Evolutionary conservation across 257 asterid species (phyloP).

Genomic region (Pogostemon cablin): DNA sequence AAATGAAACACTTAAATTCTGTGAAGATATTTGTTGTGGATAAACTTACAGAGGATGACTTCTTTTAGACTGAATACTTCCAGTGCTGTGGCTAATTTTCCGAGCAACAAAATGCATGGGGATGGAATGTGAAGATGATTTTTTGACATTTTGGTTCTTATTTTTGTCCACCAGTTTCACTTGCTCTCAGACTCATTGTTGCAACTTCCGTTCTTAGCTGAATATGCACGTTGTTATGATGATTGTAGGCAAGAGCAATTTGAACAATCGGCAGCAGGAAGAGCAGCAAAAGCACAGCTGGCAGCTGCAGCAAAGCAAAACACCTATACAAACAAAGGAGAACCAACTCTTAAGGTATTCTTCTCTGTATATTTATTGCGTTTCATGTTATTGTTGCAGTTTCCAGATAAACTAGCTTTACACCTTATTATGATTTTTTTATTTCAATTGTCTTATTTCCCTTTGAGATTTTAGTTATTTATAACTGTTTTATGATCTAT

Average conservation of each 20-base stretch:
- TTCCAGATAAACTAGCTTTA: background rate
- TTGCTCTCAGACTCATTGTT: too few species aligned
- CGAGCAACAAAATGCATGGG: too few species aligned
- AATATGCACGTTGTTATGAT: conserved; percentile 7
- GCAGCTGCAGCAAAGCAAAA: conserved; percentile 82
- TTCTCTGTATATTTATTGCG: background rate
- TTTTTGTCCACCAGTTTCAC: too few species aligned
- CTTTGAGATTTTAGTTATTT: background rate
- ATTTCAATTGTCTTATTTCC: background rate
- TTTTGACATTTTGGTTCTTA: too few species aligned
- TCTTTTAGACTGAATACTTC: too few species aligned
- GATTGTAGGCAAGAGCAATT: conserved; percentile 79
- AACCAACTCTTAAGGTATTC: conserved; percentile 84
- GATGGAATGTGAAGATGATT: too few species aligned
- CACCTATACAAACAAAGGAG: conserved; percentile 68
- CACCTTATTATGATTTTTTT: background rate
- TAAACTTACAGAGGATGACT: too few species aligned
- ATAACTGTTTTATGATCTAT: background rate
- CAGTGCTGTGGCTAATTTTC: too few species aligned
- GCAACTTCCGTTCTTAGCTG: background rate
- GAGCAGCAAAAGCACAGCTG: conserved; percentile 84
- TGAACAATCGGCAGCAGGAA: conserved; percentile 85
- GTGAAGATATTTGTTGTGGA: too few species aligned
- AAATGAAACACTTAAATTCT: too few species aligned
- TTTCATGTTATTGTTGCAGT: background rate